Base-by-base conservation (phyloP, 2,329 filamentous ascomycete species). In the Clarireedia homoeocarpa region DNA sequence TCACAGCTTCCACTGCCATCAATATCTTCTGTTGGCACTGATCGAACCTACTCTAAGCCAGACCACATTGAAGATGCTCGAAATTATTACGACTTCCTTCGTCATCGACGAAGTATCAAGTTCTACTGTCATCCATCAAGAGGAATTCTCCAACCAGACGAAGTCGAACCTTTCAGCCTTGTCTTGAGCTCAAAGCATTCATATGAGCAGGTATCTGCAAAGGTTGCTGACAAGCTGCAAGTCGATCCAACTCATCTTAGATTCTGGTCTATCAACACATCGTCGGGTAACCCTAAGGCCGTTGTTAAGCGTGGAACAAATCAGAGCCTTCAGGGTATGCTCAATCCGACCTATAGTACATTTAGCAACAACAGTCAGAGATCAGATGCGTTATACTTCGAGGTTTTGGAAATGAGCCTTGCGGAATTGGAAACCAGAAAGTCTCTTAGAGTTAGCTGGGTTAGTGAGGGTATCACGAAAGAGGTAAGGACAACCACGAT, bases 351-450 rank as follows among this genome's bases (percentile, higher is more conserved):
- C 52, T 89, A 88, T 53, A 84, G 83, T 62, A 80, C 80, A 10
- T 87, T 90, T 62, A 79, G 86, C 51, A 88, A 84, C 63, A 80
- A 81, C 56, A 84, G 79, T 34, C 88, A 91, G 67, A 81, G 85
- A 54, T 74, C 80, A 20, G 92, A 97, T 71, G 83, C 86, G 0
- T 77, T 99, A 52, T 97, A 86, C 71, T 99, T 91, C 68, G 94
- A 99, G 70, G 83, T 97, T 27, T 75, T 99, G 42, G 94, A 99
- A 61, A 95, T 96, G 77, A 96, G 90, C 66, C 74, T 99, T 48
- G 88, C 89, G 24, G 95, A 99, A 71, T 78, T 95, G 45, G 94
- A 99, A 68, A 94, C 89, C 56, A 94, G 95, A 76, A 96, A 95
- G 75, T 83, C 77, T 56, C 75, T 97, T 61, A 92, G 89, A 70